phyloP scores from a whole-genome alignment of 1,284 basidiomycete genomes.

The Mrakiaceae sp. region DNA sequence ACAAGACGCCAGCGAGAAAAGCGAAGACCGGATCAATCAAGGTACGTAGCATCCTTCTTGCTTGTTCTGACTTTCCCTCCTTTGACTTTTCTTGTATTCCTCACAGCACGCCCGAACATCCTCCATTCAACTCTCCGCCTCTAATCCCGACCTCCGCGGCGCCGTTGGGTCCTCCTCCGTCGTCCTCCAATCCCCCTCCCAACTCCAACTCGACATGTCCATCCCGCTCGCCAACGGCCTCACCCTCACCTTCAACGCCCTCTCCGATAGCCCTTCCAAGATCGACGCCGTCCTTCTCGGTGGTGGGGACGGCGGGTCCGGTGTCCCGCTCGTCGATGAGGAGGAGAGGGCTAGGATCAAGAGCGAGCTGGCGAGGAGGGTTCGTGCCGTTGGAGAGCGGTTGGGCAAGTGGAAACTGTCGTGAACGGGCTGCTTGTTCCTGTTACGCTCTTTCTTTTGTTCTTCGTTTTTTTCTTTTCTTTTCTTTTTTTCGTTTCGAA shows the following conservation, averaged over 20 bases:
- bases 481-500: too few relatives aligned
- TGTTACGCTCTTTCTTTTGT: too few relatives aligned
- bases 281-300: background rate
- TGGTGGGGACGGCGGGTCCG: background rate
- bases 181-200: background rate
- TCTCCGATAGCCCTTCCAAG: constrained; percentile 1
- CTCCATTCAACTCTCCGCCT: background rate
- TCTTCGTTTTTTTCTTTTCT: too few relatives aligned
- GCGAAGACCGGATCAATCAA: background rate
- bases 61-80: background rate
- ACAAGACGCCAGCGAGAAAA: too few relatives aligned
- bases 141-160: background rate
- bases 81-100: background rate
- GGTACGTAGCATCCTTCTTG: background rate
- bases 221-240: constrained; percentile 1
- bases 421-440: too few relatives aligned
- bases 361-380: constrained; percentile 3
- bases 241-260: constrained; percentile 8
- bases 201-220: constrained; percentile 2
- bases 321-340: background rate
- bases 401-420: constrained; percentile 5
- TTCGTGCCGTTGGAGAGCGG: constrained; percentile 1
- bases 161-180: background rate
- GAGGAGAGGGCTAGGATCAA: constrained; percentile 6
- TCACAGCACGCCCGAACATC: background rate